Evolutionary conservation across 2,329 filamentous ascomycete genomes (phyloP).

Genomic region (Ophiostoma sp.): DNA sequence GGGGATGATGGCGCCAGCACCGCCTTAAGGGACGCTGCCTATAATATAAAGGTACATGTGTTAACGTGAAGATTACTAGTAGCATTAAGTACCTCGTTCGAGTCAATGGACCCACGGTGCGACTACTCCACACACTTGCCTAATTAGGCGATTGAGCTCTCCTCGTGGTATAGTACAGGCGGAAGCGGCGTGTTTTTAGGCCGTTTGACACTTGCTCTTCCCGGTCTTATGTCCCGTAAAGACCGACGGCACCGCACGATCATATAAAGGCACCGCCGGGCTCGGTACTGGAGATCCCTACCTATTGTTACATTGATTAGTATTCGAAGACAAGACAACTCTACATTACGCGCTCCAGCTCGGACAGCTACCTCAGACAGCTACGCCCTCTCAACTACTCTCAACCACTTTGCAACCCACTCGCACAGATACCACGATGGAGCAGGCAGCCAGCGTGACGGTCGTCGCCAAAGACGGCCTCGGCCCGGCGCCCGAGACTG

Average conservation of each 20-base stretch:
- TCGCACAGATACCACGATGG: conserved; percentile 19
- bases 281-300: not conserved
- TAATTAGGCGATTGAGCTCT: not conserved
- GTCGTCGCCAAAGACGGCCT: conserved; percentile 19
- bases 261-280: not conserved
- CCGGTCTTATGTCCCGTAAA: not conserved
- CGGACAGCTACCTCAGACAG: not conserved
- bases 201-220: not conserved
- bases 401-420: not conserved
- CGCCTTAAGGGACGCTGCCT: not conserved
- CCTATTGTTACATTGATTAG: not conserved
- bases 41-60: not conserved
- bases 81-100: not conserved
- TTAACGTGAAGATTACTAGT: not conserved
- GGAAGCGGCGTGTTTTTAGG: not conserved
- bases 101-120: not conserved
- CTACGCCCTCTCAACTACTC: not conserved
- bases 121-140: not conserved
- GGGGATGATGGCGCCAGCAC: conserved; percentile 5
- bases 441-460: conserved; percentile 18
- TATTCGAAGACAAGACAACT: not conserved
- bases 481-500: conserved; percentile 37
- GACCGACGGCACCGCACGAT: not conserved
- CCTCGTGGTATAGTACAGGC: not conserved
- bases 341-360: not conserved